Evolutionary conservation across 495 filamentous ascomycete genomes (phyloP), one percentile per base, ranked within the genome.

Genomic region (Rhizodiscina lignyota): DNA sequence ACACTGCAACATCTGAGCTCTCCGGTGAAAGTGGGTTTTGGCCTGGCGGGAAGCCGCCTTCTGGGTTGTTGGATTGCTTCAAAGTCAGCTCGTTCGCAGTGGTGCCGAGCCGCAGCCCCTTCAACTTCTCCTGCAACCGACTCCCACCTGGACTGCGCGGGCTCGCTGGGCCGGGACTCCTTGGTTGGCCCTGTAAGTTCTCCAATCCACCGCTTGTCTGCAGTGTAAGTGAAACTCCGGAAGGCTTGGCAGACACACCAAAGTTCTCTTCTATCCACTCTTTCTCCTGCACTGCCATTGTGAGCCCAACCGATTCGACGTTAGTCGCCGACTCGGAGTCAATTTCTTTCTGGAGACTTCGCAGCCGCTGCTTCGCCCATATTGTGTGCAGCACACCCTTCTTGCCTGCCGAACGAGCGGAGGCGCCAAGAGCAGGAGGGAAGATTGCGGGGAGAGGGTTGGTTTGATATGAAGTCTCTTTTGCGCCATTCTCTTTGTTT

Each of bases 361-460:
- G 71, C 17, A 87, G 58, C 12, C 81, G 64, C 52, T 78, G 74
- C 62, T 80, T 79, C 17, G 73, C 83, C 78, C 80, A 91, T 35
- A 79, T 72, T 5, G 79, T 85, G 48, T 87, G 82, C 38, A 87
- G 53, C 2, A 86, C 80, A 5, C 82, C 82, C 32, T 80, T 77
- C 48, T 72, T 77, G 11, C 81, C 80, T 1, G 72, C 66, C 0
- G 76, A 64, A 4, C 68, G 64, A 0, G 68, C 71, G 2, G 69
- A 74, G 1, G 67, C 61, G 1, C 77, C 74, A 19, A 86, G 55
- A 37, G 74, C 76, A 0, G 76, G 70, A 0, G 77, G 75, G 51
- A 83, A 87, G 35, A 91, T 83, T 10, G 81, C 82, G 4, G 80
- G 82, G 36, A 87, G 59, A 4, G 81, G 78, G 45, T 80, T 81